Base-by-base conservation (phyloP, 441 rosid genomes). In the Brassica balearica region DNA sequence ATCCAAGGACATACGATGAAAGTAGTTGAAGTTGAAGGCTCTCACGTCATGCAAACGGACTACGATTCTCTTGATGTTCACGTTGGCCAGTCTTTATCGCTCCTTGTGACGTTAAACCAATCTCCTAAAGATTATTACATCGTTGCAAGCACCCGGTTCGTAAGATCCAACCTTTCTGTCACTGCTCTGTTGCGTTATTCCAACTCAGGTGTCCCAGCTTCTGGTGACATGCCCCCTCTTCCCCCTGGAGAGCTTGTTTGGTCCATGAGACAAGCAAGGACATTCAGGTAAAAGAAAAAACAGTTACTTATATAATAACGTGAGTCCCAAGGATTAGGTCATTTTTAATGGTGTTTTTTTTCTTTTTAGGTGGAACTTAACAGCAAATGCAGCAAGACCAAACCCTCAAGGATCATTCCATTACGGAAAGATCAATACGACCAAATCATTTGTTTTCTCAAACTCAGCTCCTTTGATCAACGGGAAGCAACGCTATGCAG, bases 381-480 rank as follows among this genome's bases (percentile, higher is more conserved):
- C 97, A 2, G 90, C 98, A 15, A 95, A 82, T 84, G 98, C 98
- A 73, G 98, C 98, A 15, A 88, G 98, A 76, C 97, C 97, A 32
- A 95, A 95, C 69, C 97, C 97, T 71, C 98, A 95, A 84, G 98
- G 99, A 19, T 93, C 99, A 11, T 95, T 69, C 84, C 99, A 93
- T 64, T 93, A 95, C 5, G 97, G 97, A 76, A 82, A 67, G 74
- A 95, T 95, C 76, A 77, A 59, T 11, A 58, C 91, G 10, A 82
- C 88, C 2, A 89, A 84, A 83, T 84, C 89, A 7, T 81, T 91
- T 12, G 79, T 88, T 3, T 83, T 93, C 85, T 87, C 89, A 8
- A 95, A 89, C 71, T 87, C 99, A 12, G 97, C 89, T 12, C 87
- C 92, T 68, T 75, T 85, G 53, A 90, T 95, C 1, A 93, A 93